These are phyloP conservation scores for Allium cepa DNA, from an alignment of 106 monocot genomes.

Conservation along the genomic window DNA sequence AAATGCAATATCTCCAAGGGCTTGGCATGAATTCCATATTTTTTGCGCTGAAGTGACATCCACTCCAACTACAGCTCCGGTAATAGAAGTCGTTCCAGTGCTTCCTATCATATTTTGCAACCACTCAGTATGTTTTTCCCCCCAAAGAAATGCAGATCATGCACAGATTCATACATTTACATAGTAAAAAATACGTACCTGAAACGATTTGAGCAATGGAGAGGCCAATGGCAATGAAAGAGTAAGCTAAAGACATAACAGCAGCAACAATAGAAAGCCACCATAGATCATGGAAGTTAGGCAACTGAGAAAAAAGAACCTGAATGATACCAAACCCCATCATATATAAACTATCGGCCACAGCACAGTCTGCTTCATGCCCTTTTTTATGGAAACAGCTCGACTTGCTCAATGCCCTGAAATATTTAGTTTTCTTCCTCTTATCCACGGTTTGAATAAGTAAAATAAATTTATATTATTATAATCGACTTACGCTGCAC, in stretches of 20 bases:
- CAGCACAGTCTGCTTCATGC: conserved; percentile 27
- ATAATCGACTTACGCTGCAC: conserved; percentile 42
- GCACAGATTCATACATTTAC: not conserved
- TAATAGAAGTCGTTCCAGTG: conserved; percentile 13
- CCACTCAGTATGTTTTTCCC: not conserved
- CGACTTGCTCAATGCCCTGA: conserved; percentile 29
- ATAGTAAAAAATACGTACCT: conserved; percentile 8
- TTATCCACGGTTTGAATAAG: not conserved
- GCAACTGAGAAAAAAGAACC: conserved; percentile 38
- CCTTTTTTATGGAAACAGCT: conserved; percentile 43
- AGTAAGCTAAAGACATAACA: conserved; percentile 42
- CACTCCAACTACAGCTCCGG: conserved; percentile 18
- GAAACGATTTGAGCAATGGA: conserved; percentile 14
- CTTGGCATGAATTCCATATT: conserved; percentile 31
- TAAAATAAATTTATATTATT: not conserved
- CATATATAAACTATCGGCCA: conserved; percentile 27
- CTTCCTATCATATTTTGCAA: conserved; percentile 13
- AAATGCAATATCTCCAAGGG: conserved; percentile 49
- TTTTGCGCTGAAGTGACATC: conserved; percentile 13
- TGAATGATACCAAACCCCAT: conserved; percentile 34
- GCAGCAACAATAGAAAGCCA: conserved; percentile 43
- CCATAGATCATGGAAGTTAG: conserved; percentile 38
- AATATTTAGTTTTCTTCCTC: not conserved
- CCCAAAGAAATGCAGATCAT: too few relatives aligned
- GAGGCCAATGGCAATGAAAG: conserved; percentile 31